These are phyloP conservation scores for Venturiaceae sp. DNA, from an alignment of 2,329 filamentous ascomycete genomes.

Conservation along the genomic window DNA sequence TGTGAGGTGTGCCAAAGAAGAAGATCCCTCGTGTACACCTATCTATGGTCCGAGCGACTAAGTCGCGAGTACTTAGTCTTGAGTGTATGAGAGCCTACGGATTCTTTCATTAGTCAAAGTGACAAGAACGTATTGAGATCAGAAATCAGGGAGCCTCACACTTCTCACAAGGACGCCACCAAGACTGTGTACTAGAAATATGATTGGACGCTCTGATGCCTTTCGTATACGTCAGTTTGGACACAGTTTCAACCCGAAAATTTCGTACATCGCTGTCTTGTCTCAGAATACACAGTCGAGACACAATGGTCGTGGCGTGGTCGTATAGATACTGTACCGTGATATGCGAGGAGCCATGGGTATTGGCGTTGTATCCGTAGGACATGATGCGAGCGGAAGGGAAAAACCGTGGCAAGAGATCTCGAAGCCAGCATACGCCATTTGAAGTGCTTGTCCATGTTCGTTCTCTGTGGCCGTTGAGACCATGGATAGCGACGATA, in stretches of 20 bases:
- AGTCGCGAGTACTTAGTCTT: conserved; percentile 16
- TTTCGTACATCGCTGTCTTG: no score
- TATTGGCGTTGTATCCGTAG: conserved; percentile 27
- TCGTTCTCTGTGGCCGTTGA: conserved; percentile 16
- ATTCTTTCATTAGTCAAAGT: no score
- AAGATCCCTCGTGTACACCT: conserved; percentile 28
- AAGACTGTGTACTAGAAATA: conserved; percentile 24
- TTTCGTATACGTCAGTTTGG: conserved; percentile 11
- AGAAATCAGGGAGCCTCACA: conserved; percentile 14
- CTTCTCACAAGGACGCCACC: conserved; percentile 24
- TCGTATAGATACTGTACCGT: conserved; percentile 23
- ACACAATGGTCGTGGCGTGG: conserved; percentile 23
- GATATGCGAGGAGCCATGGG: conserved; percentile 15
- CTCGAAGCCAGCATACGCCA: conserved; percentile 16
- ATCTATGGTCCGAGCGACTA: conserved; percentile 21
- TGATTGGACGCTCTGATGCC: conserved; percentile 20
- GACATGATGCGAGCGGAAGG: conserved; percentile 22
- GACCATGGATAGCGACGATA: conserved; percentile 18
- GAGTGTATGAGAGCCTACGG: conserved; percentile 29
- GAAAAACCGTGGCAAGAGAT: conserved; percentile 17
- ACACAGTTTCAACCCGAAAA: no score
- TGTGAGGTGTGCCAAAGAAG: conserved; percentile 30
- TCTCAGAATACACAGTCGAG: conserved; percentile 20
- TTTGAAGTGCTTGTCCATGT: conserved; percentile 17
- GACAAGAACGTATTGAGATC: conserved; percentile 5